Evolutionary conservation across 164 flowering plant genomes (phyloP), one percentile per base, ranked within the genome.

Genomic region (Liquidambar formosana): DNA sequence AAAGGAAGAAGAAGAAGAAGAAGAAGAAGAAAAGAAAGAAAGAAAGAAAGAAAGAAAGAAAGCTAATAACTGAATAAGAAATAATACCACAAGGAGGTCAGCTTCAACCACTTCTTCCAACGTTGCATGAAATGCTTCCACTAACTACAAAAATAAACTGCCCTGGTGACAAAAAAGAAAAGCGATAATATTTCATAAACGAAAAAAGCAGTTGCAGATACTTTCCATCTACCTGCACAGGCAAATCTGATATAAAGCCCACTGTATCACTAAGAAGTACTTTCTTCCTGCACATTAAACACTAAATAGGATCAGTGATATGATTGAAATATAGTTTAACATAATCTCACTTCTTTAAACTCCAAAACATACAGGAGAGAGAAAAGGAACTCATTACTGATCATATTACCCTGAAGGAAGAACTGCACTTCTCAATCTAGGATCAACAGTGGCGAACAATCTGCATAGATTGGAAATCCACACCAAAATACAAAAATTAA

Each of bases 61-160:
- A 26, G 21, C 27, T 13, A 23, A 38, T 5, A 10, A 33, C 47
- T 62, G 57, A 85, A 64, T n/a, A n/a, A n/a, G n/a, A n/a, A n/a
- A n/a, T n/a, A n/a, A n/a, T 88, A 91, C 99, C 97, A 93, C 94
- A 67, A 93, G 96, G 69, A 95, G 86, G 68, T 93, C 98, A 62
- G 99, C 99, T 80, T 95, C 97, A 18, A 86, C 90, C 56, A 91
- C 97, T 86, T 93, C 99, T 80, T 95, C 99, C 81, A 95, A 75
- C 18, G 99, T 95, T 45, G 97, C 97, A 80, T 91, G 94, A 83
- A 95, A 95, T 63, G 99, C 99, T 81, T 95, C 94, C 57, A 93
- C 92, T 57, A 95, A 77, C 97, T 95, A 79, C 72, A 78, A 77
- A 69, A 65, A 63, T 62, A 61, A 54, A 44, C 19, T 67, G 25